Conservation (phyloP, 768 basidiomycete genomes). For the Cyclocybe aegerita region DNA sequence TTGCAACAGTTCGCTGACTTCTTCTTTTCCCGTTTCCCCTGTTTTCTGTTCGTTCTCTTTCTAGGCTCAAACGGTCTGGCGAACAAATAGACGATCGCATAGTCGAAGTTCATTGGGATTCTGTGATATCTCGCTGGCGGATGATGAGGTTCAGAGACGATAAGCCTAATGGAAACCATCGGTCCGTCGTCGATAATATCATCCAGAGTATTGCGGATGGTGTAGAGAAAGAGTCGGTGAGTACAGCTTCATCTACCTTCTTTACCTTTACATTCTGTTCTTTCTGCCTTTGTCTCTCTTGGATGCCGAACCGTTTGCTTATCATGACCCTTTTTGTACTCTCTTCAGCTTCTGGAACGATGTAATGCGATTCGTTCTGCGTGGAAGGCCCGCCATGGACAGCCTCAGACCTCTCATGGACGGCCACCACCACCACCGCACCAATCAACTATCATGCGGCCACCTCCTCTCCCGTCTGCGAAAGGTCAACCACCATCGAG, state of each 20-base stretch:
- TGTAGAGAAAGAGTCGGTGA: slow-evolving; percentile 83
- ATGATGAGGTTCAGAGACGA: slow-evolving; percentile 95
- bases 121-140: slow-evolving; percentile 64
- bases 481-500: slow-evolving; percentile 16
- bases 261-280: not conserved
- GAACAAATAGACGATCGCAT: slow-evolving; percentile 94
- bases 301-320: not conserved
- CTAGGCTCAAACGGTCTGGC: slow-evolving; percentile 77
- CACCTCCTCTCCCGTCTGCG: slow-evolving; percentile 23
- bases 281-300: not conserved
- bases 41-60: not conserved
- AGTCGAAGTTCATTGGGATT: slow-evolving; percentile 93
- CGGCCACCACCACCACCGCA: slow-evolving; percentile 17
- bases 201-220: slow-evolving; percentile 92
- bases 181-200: slow-evolving; percentile 81
- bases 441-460: slow-evolving; percentile 20
- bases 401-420: slow-evolving; percentile 24
- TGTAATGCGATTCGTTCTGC: slow-evolving; percentile 63
- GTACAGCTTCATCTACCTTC: no score
- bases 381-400: slow-evolving; percentile 68
- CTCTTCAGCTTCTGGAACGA: slow-evolving; percentile 61
- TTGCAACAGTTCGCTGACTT: slow-evolving; percentile 7
- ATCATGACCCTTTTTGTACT: not conserved
- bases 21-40: not conserved
- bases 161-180: slow-evolving; percentile 91